Conservation (phyloP, 2,329 filamentous ascomycete species). For the Clarireedia monteithiana region DNA sequence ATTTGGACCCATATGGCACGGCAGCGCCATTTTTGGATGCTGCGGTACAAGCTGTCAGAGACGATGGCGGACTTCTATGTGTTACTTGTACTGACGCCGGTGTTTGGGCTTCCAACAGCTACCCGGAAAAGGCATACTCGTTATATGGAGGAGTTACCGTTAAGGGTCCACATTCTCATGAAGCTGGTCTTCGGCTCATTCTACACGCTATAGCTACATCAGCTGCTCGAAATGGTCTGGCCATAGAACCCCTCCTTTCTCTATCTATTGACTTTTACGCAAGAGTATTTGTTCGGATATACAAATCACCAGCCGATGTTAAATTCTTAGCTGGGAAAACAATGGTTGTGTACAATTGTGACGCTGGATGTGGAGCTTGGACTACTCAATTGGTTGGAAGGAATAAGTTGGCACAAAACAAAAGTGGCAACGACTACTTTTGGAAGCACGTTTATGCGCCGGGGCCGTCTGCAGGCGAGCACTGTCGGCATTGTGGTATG, state of each 20-base stretch:
- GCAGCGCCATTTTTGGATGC: slow-evolving; percentile 89
- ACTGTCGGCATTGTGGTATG: slow-evolving; percentile 76
- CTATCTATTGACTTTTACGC: slow-evolving; percentile 95
- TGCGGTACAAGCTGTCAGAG: slow-evolving; percentile 73
- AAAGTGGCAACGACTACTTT: slow-evolving; percentile 59
- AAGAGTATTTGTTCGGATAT: slow-evolving; percentile 77
- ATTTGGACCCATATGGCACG: slow-evolving; percentile 92
- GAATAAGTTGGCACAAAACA: slow-evolving; percentile 58
- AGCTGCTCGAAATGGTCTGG: slow-evolving; percentile 76
- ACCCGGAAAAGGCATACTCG: slow-evolving; percentile 87
- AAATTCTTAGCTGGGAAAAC: slow-evolving; percentile 88
- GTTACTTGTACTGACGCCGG: slow-evolving; percentile 96
- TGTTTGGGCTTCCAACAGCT: slow-evolving; percentile 89
- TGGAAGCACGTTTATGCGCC: slow-evolving; percentile 74
- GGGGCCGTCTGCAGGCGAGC: slow-evolving; percentile 56
- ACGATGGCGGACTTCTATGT: slow-evolving; percentile 83
- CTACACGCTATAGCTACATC: slow-evolving; percentile 73
- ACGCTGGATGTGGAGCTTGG: slow-evolving; percentile 87
- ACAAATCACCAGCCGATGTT: slow-evolving; percentile 72
- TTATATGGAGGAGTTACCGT: slow-evolving; percentile 87
- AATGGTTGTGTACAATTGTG: slow-evolving; percentile 90
- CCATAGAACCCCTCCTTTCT: slow-evolving; percentile 84
- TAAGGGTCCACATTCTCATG: slow-evolving; percentile 80
- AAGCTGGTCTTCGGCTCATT: slow-evolving; percentile 81
- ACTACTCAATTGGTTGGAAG: slow-evolving; percentile 70